A percentile compares a stretch with the other conserved stretches of the same genome.
Conservation (phyloP, 1,284 basidiomycete species). For the Cryptococcus amylolentus region DNA sequence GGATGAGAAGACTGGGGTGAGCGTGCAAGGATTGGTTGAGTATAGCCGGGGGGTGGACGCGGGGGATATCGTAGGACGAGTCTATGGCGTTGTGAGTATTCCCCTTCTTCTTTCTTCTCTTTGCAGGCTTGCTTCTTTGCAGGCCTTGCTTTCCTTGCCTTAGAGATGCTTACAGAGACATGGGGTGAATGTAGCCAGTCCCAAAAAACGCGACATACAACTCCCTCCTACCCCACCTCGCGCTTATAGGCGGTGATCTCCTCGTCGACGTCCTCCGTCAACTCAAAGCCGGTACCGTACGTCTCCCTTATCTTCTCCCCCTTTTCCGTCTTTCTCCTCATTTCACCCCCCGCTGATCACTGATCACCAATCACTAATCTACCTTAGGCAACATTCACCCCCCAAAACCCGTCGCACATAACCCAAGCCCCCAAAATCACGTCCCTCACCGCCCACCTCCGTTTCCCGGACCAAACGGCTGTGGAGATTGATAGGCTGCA, state of each 20-base stretch:
- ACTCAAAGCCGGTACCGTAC: conserved; percentile 59
- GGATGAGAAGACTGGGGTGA: conserved; percentile 64
- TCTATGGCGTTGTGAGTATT: conserved; percentile 38
- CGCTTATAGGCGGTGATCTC: conserved; percentile 62
- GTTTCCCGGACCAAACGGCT: conserved; percentile 61
- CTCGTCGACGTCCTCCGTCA: conserved; percentile 67
- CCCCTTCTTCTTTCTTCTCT: not conserved
- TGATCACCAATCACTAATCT: too few relatives aligned
- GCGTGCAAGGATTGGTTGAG: conserved; percentile 53
- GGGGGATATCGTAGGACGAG: conserved; percentile 47
- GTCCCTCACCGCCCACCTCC: conserved; percentile 56
- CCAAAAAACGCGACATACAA: not conserved
- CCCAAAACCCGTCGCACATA: conserved; percentile 53
- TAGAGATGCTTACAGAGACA: not conserved
- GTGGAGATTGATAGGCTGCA: conserved; percentile 58
- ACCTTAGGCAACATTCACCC: conserved; percentile 54
- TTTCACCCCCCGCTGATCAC: not conserved
- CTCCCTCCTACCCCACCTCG: conserved; percentile 28
- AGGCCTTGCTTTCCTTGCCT: too few relatives aligned
- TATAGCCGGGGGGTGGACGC: conserved; percentile 47
- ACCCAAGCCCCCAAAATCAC: conserved; percentile 64
- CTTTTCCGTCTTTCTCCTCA: not conserved
- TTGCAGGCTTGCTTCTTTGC: not conserved
- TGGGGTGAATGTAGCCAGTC: not conserved
- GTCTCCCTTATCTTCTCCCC: conserved; percentile 12